These are phyloP conservation scores for Phtheirospermum japonicum DNA, from an alignment of 257 asterid genomes.

Conservation along the genomic window DNA sequence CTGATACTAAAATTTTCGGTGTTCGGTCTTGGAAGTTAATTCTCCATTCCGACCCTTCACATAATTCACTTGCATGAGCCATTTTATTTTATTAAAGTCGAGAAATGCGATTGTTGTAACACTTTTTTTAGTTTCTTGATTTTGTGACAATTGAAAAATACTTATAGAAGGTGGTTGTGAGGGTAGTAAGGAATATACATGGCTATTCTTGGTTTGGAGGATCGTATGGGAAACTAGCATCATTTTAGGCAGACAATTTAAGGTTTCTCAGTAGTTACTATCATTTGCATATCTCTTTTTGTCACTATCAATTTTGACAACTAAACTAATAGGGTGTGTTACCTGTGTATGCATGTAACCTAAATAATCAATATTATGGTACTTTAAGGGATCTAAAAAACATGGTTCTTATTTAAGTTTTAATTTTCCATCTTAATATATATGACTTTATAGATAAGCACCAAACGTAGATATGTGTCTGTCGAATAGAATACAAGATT, in stretches of 20 bases:
- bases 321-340: no score
- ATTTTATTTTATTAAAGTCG: slow-evolving; percentile 7
- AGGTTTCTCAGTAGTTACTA: not conserved
- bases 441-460: not conserved
- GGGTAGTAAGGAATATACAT: not conserved
- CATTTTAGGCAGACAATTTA: slow-evolving; percentile 17
- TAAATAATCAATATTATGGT: slow-evolving; percentile 20
- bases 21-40: slow-evolving; percentile 42
- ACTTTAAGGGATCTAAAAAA: not conserved
- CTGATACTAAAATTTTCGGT: slow-evolving; percentile 27
- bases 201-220: slow-evolving; percentile 26
- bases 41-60: slow-evolving; percentile 54
- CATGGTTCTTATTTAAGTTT: not conserved
- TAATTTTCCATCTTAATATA: not conserved
- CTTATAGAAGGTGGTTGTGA: slow-evolving; percentile 27
- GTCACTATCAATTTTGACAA: slow-evolving; percentile 16
- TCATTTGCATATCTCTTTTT: slow-evolving; percentile 29
- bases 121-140: not conserved
- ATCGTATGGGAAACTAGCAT: slow-evolving; percentile 28
- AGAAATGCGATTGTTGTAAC: not conserved
- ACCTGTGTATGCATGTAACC: slow-evolving; percentile 10
- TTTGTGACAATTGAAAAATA: not conserved
- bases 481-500: not conserved
- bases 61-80: slow-evolving; percentile 29
- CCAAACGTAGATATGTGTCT: not conserved